Evolutionary conservation across 2,329 filamentous ascomycete genomes (phyloP).

Genomic region (Bipolaris gigantea): DNA sequence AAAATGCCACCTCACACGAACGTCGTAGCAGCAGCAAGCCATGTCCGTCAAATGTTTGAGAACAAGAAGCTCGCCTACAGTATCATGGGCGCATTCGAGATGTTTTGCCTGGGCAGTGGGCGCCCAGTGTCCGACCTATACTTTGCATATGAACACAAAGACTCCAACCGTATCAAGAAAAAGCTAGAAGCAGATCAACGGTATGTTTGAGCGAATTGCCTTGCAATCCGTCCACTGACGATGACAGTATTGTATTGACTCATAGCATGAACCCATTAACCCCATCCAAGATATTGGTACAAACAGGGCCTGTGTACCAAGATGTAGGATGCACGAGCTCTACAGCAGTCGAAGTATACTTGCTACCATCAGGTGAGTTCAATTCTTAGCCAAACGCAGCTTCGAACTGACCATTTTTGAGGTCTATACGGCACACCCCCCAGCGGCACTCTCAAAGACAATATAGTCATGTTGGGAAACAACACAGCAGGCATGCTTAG

Average conservation of each 20-base stretch:
- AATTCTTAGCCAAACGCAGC: not conserved
- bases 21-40: slow-evolving; percentile 32
- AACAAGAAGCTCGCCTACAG: slow-evolving; percentile 39
- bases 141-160: slow-evolving; percentile 39
- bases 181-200: slow-evolving; percentile 35
- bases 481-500: slow-evolving; percentile 26
- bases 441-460: slow-evolving; percentile 27
- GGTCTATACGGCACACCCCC: slow-evolving; percentile 34
- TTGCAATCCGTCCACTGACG: slow-evolving; percentile 13
- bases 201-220: slow-evolving; percentile 14
- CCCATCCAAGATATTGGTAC: slow-evolving; percentile 34
- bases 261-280: slow-evolving; percentile 37
- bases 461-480: slow-evolving; percentile 31
- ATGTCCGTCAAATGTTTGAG: slow-evolving; percentile 35
- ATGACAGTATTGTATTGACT: slow-evolving; percentile 28
- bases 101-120: slow-evolving; percentile 38
- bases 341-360: slow-evolving; percentile 34
- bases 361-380: slow-evolving; percentile 35
- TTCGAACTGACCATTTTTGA: slow-evolving; percentile 15
- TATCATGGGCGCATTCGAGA: slow-evolving; percentile 35
- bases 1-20: slow-evolving; percentile 30
- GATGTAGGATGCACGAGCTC: slow-evolving; percentile 31
- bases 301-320: slow-evolving; percentile 37
- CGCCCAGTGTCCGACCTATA: slow-evolving; percentile 38
- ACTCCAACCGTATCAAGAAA: slow-evolving; percentile 31